Evolutionary conservation across 2,329 filamentous ascomycete species (phyloP), one percentile per base, ranked within the genome.

Genomic region (Phyllosticta ampelicida): DNA sequence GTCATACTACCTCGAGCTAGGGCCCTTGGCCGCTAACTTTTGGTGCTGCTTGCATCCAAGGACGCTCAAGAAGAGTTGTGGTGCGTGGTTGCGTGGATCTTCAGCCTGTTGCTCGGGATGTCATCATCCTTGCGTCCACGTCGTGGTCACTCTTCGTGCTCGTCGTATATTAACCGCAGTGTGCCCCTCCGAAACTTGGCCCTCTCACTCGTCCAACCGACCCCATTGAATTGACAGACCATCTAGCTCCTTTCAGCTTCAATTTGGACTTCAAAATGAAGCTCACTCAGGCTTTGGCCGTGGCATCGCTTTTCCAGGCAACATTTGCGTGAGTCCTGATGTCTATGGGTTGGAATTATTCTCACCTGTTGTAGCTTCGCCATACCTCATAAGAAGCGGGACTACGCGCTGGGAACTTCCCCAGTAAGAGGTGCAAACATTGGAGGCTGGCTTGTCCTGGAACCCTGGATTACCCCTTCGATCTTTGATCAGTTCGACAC

Each of bases 391-490:
- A 10, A 52, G 21, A 52, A 55, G 16, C 57, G 57, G 30, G 49
- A 51, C 30, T 59, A 59, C 20, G 57, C 28, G 5, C 53, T 55
- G 9, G 57, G 57, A 29, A 48, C 28, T 10, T n/a, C n/a, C 13
- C 53, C 57, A 9, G 44, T 82, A n/a, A 70, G 72, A 48, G 77
- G 77, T 30, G 72, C 78, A n/a, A 79, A 78, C 53, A 71, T 79
- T 61, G 77, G 77, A 44, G 77, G 77, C 48, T 79, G 77, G 77
- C 66, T 79, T 23, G 72, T 79, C 5, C 68, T 78, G 16, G 75
- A 77, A 64, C 73, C 73, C 23, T 81, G 78, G 78, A 83, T 83
- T 54, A 82, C 79, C 4, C 80, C 80, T n/a, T 80, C 78, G 1
- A 72, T 83, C 56, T 83, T 82, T 64, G 67, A 75, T 61, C 65